These are phyloP conservation scores for Westerdykella sp. DNA, from an alignment of 2,329 filamentous ascomycete species.

Conservation along the genomic window DNA sequence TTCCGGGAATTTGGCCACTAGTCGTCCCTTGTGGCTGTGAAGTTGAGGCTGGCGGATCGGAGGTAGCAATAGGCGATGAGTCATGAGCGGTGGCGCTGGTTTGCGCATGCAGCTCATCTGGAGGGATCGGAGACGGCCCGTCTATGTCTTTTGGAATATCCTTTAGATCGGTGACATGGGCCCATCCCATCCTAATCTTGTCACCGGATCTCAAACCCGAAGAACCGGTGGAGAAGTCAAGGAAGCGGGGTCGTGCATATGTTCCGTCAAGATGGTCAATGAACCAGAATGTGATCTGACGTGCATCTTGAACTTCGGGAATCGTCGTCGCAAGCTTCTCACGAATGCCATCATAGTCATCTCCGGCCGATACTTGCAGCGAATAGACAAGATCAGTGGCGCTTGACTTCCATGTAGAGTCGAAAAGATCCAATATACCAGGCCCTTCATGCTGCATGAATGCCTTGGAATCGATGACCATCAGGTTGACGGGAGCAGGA, in stretches of 20 bases:
- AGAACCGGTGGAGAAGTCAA: neutral
- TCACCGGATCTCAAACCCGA: too few relatives aligned
- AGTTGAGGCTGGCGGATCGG: too few relatives aligned
- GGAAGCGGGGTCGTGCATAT: conserved; percentile 22
- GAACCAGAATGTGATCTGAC: conserved; percentile 39
- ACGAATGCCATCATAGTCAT: conserved; percentile 25
- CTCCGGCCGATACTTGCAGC: conserved; percentile 18
- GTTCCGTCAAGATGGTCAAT: conserved; percentile 28
- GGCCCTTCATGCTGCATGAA: conserved; percentile 35
- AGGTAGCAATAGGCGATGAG: too few relatives aligned
- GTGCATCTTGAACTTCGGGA: conserved; percentile 27
- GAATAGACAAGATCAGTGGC: conserved; percentile 12
- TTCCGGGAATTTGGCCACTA: too few relatives aligned
- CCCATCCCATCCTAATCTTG: conserved; percentile 12
- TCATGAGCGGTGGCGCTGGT: too few relatives aligned
- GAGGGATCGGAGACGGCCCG: too few relatives aligned
- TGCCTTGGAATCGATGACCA: conserved; percentile 29
- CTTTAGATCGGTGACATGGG: conserved; percentile 27
- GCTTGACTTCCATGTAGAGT: conserved; percentile 16
- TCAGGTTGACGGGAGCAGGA: conserved; percentile 13
- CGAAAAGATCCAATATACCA: conserved; percentile 32
- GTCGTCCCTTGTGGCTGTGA: too few relatives aligned
- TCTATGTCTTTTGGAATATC: conserved; percentile 19
- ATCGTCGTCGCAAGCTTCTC: conserved; percentile 24
- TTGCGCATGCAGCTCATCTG: too few relatives aligned